These are phyloP conservation scores for Papiliotrema fonsecae DNA, from an alignment of 1,284 basidiomycete genomes.

Conservation along the genomic window DNA sequence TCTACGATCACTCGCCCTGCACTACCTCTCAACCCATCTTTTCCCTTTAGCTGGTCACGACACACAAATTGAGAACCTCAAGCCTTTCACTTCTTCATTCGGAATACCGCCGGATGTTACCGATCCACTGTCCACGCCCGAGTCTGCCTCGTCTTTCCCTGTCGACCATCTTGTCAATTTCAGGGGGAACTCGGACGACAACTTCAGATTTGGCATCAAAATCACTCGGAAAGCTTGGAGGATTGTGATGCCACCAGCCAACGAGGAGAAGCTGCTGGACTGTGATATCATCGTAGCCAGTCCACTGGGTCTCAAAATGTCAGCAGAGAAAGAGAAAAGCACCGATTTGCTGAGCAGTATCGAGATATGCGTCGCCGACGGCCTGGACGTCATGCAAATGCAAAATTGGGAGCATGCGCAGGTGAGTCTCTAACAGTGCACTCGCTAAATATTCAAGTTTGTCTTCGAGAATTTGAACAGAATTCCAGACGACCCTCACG, in stretches of 20 bases:
- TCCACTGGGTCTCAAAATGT: slow-evolving; percentile 83
- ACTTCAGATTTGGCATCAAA: slow-evolving; percentile 87
- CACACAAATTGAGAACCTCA: slow-evolving; percentile 75
- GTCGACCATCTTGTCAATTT: slow-evolving; percentile 89
- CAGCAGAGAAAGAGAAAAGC: slow-evolving; percentile 89
- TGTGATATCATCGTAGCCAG: slow-evolving; percentile 91
- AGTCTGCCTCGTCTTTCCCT: slow-evolving; percentile 64
- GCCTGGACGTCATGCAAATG: slow-evolving; percentile 90
- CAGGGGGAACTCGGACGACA: slow-evolving; percentile 95
- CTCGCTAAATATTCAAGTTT: slow-evolving; percentile 63
- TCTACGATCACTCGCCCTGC: slow-evolving; percentile 80
- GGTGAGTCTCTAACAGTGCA: slow-evolving; percentile 49
- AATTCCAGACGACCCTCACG: slow-evolving; percentile 85
- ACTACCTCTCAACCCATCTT: slow-evolving; percentile 66
- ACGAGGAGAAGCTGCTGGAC: slow-evolving; percentile 50
- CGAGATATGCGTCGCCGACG: slow-evolving; percentile 88
- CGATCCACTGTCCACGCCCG: slow-evolving; percentile 66
- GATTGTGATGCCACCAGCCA: slow-evolving; percentile 62
- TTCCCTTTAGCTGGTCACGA: slow-evolving; percentile 60
- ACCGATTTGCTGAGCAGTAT: slow-evolving; percentile 90
- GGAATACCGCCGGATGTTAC: slow-evolving; percentile 66
- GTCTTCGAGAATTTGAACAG: slow-evolving; percentile 78
- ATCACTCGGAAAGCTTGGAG: slow-evolving; percentile 84
- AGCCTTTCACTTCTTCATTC: slow-evolving; percentile 79
- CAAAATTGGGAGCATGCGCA: slow-evolving; percentile 99